Base-by-base conservation (phyloP, 2,329 filamentous ascomycete species). In the Calonectria pteridis region DNA sequence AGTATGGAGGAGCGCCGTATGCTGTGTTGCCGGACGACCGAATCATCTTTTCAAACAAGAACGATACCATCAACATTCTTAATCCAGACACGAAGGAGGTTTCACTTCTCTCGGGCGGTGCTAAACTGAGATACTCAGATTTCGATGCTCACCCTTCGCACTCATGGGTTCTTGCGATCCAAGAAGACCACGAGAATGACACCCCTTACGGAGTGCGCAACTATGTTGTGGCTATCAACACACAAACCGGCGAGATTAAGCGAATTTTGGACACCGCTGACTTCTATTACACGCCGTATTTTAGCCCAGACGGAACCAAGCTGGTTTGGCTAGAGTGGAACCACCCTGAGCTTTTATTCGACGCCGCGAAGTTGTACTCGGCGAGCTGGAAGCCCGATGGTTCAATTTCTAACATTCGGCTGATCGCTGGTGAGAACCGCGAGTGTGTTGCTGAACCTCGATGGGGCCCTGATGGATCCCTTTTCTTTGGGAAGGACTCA, bases 271-370 rank as follows among this genome's bases (percentile, higher is more conserved):
- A 82, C 6, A 88, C 86, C 0, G 86, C 88, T 3, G 89, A 91
- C 77, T 91, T 91, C 66, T 91, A 90, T 77, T 86, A 85, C 28
- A 84, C 86, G 28, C 88, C 89, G 0, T 85, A 85, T 20, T 90
- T 88, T 75, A 88, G 85, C 72, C 84, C 81, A 0, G 85, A 88
- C 73, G 87, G 88, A 1, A 83, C 79, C 9, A 85, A 84, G 64
- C 75, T 90, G 31, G 84, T 82, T n/a, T 91, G 89, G 89, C 82
- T 88, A 16, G 86, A 91, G 72, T 91, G 89, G 89, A 82, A 87
- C 23, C 88, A 90, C 75, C 89, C 89, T 0, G 84, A 88, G 63
- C 85, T 91, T 82, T 88, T 88, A 0, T 91, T 89, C 83, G 86
- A 86, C 1, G 85, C 85, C 0, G 86, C 85, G 2, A 84, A 86